phyloP scores from a whole-genome alignment of 108 stramenopile genomes.

The Thalassiosira profunda region DNA sequence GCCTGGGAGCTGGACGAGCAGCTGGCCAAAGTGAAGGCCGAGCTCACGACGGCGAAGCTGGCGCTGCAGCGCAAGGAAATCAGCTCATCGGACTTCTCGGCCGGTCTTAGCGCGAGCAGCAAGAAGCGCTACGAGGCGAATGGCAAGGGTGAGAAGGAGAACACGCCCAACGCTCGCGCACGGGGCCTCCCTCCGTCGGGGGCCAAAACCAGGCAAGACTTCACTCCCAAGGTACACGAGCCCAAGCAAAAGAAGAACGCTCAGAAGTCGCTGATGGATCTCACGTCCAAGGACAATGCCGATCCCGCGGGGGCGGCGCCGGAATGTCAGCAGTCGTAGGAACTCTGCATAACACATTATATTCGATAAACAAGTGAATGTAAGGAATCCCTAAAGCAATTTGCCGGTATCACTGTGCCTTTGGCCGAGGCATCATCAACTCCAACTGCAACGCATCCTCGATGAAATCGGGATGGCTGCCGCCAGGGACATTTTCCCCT shows the following conservation, averaged over 20 bases:
- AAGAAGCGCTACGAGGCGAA: background rate
- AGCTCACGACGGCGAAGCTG: conserved; percentile 71
- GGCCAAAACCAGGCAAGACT: conserved; percentile 9
- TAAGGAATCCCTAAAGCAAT: too few species aligned
- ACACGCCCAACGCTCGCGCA: conserved; percentile 29
- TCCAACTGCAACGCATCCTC: conserved; percentile 36
- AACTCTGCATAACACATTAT: too few species aligned
- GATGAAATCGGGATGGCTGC: conserved; percentile 75
- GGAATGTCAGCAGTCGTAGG: conserved; percentile 47
- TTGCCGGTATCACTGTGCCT: too few species aligned
- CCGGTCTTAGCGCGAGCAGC: conserved; percentile 25
- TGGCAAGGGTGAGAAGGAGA: conserved; percentile 22
- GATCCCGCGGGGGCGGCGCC: conserved; percentile 1
- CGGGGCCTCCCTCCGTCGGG: conserved; percentile 11
- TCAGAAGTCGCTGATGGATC: conserved; percentile 33
- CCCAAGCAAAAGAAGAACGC: conserved; percentile 3
- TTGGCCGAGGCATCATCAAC: conserved; percentile 39
- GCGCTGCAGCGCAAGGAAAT: conserved; percentile 59
- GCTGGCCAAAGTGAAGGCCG: conserved; percentile 58
- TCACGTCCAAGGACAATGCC: conserved; percentile 9
- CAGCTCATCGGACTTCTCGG: conserved; percentile 19
- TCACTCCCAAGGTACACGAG: conserved; percentile 15
- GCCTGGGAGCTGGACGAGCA: conserved; percentile 81
- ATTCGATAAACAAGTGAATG: too few species aligned
- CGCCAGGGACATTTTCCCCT: conserved; percentile 62